Evolutionary conservation across 2,329 filamentous ascomycete genomes (phyloP).

Genomic region (Claviceps paspali): DNA sequence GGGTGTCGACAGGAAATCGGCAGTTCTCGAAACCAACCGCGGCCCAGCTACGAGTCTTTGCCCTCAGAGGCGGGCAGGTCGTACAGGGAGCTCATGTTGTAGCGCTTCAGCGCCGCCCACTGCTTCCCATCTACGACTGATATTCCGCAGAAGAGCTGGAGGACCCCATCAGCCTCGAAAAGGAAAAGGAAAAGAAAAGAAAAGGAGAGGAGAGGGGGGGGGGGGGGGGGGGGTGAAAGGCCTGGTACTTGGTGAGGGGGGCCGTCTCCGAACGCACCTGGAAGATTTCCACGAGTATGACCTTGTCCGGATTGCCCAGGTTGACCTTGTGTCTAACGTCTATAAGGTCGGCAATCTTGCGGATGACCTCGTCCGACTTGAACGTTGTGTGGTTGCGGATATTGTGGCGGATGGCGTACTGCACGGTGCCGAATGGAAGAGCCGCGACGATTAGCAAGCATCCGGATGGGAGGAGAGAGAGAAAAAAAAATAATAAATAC

Average conservation of each 20-base stretch:
- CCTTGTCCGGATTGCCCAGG: constrained; percentile 60
- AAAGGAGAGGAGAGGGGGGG: too few species aligned
- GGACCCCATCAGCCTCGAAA: neutral
- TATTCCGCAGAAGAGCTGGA: constrained; percentile 58
- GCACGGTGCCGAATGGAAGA: constrained; percentile 1
- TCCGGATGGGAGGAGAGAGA: too few species aligned
- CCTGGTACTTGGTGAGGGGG: too few species aligned
- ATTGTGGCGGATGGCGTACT: constrained; percentile 78
- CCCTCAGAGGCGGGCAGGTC: constrained; percentile 10
- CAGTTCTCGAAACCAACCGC: too few species aligned
- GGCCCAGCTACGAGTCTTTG: too few species aligned
- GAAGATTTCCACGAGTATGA: constrained; percentile 68
- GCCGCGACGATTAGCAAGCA: neutral
- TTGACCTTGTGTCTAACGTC: constrained; percentile 59
- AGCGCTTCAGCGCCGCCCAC: constrained; percentile 61
- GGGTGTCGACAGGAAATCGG: too few species aligned
- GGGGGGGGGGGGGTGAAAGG: too few species aligned
- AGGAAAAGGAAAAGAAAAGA: too few species aligned
- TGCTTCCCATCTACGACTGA: constrained; percentile 57
- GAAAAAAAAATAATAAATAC: too few species aligned
- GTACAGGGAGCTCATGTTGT: constrained; percentile 64
- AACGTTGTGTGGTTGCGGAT: constrained; percentile 58
- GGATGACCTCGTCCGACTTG: constrained; percentile 54
- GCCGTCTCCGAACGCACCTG: too few species aligned
- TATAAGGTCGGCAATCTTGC: constrained; percentile 51